A percentile compares a stretch with the other conserved stretches of the same genome.
Conservation (phyloP, 2,329 filamentous ascomycete genomes). For the Capronia epimyces region DNA sequence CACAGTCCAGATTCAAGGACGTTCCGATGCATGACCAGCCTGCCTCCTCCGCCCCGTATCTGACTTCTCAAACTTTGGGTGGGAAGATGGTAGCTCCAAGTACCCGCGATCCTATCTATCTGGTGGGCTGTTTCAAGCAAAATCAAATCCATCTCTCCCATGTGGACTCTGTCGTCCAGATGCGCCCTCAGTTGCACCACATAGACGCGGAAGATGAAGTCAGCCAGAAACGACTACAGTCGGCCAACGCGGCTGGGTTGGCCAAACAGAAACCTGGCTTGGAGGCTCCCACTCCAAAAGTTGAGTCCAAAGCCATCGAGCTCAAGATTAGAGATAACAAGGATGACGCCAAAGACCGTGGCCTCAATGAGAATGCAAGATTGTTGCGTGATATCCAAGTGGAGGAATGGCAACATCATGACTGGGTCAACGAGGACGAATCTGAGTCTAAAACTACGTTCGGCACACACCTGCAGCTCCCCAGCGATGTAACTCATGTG, state of each 20-base stretch:
- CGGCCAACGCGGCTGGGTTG: constrained; percentile 31
- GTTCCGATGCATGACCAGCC: constrained; percentile 57
- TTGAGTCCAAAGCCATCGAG: constrained; percentile 69
- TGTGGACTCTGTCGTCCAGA: constrained; percentile 74
- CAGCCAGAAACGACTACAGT: constrained; percentile 47
- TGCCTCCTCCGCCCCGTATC: constrained; percentile 62
- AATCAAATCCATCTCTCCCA: constrained; percentile 81
- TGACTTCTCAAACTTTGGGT: constrained; percentile 77
- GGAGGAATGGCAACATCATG: constrained; percentile 73
- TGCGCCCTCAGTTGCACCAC: constrained; percentile 89
- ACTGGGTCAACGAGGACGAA: constrained; percentile 74
- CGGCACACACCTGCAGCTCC: constrained; percentile 63
- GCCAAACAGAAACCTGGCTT: constrained; percentile 32
- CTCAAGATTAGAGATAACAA: constrained; percentile 72
- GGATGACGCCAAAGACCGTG: constrained; percentile 39
- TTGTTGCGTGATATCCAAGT: constrained; percentile 72
- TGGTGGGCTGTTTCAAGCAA: constrained; percentile 84
- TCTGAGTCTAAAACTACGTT: constrained; percentile 56
- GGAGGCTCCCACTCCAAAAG: constrained; percentile 43
- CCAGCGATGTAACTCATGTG: constrained; percentile 38
- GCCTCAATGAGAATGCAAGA: constrained; percentile 66
- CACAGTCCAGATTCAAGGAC: constrained; percentile 29
- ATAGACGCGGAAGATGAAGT: constrained; percentile 78
- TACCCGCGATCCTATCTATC: constrained; percentile 69
- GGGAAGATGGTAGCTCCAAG: constrained; percentile 68